Evolutionary conservation across 2,329 filamentous ascomycete species (phyloP).

Genomic region (Phyllachora maydis): DNA sequence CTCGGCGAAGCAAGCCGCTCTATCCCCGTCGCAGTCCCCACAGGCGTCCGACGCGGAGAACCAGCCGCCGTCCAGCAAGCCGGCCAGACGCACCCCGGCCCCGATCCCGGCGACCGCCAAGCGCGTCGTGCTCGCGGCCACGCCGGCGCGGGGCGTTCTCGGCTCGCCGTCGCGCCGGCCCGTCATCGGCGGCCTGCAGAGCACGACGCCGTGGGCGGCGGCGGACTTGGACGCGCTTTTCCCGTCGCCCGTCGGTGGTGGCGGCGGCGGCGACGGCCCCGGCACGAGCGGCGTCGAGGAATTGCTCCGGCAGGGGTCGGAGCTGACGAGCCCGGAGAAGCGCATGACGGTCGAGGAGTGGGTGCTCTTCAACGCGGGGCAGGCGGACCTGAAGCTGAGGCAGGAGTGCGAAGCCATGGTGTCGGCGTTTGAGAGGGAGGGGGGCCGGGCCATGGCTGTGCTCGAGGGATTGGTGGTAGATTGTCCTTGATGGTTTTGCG

Average conservation of each 20-base stretch:
- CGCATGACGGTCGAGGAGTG: constrained; percentile 88
- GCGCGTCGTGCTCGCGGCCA: constrained; percentile 22
- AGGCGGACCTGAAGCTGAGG: constrained; percentile 62
- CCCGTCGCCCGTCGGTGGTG: no score
- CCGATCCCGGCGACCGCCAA: constrained; percentile 19
- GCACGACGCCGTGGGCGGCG: constrained; percentile 45
- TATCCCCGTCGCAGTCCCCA: constrained; percentile 45
- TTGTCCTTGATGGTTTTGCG: constrained; percentile 5
- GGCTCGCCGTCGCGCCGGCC: constrained; percentile 42
- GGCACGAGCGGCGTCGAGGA: constrained; percentile 23
- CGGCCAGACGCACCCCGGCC: constrained; percentile 25
- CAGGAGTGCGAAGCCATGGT: constrained; percentile 71
- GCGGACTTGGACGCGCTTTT: constrained; percentile 61
- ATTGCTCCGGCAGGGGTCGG: constrained; percentile 31
- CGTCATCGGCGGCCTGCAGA: constrained; percentile 31
- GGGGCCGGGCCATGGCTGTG: constrained; percentile 52
- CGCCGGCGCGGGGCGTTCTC: constrained; percentile 23
- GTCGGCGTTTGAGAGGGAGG: constrained; percentile 64
- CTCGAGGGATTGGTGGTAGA: constrained; percentile 52
- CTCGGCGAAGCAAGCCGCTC: constrained; percentile 27
- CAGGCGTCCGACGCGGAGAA: constrained; percentile 71
- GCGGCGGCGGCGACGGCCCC: constrained; percentile 18
- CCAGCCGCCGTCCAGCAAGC: constrained; percentile 47
- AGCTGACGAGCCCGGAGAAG: constrained; percentile 58
- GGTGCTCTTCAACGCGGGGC: constrained; percentile 62